A percentile compares a stretch with the other conserved stretches of the same genome.
Conservation (phyloP, 2,329 filamentous ascomycete species). For the Elsinoe fawcettii region DNA sequence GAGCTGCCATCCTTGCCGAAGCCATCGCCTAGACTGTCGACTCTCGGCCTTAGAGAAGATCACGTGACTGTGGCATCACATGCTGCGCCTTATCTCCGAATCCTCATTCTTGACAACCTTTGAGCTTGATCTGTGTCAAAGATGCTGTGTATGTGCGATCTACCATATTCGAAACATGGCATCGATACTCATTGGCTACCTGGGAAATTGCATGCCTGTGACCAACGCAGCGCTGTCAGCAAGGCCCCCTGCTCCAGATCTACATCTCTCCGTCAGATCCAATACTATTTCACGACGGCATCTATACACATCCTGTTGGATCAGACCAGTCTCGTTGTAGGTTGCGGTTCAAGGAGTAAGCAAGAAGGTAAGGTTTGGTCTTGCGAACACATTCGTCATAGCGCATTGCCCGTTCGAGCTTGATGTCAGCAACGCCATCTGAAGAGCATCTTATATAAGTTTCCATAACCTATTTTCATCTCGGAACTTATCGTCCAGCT, state of each 20-base stretch:
- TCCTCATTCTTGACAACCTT: too few relatives aligned
- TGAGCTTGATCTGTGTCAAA: too few relatives aligned
- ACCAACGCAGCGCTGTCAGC: background rate
- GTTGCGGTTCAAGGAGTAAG: background rate
- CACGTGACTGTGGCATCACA: too few relatives aligned
- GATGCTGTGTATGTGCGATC: too few relatives aligned
- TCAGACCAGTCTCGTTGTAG: background rate
- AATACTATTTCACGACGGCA: too few relatives aligned
- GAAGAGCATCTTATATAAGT: background rate
- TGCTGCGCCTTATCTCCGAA: too few relatives aligned
- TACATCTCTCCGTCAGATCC: background rate
- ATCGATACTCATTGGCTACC: background rate
- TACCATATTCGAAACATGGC: background rate
- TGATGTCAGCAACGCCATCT: background rate
- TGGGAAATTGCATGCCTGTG: background rate
- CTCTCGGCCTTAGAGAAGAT: too few relatives aligned
- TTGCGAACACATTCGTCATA: background rate
- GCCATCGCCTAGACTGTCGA: too few relatives aligned
- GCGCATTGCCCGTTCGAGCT: background rate
- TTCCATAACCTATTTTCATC: background rate
- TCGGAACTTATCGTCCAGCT: background rate
- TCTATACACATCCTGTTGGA: too few relatives aligned
- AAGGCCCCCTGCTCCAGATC: background rate
- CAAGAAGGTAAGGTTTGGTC: background rate
- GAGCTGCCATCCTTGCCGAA: too few relatives aligned